Percentiles rank a stretch among this genome's conserved stretches.
Conservation (phyloP, 192 early-diverging fungal genomes). For the Entomortierella chlamydospora region DNA sequence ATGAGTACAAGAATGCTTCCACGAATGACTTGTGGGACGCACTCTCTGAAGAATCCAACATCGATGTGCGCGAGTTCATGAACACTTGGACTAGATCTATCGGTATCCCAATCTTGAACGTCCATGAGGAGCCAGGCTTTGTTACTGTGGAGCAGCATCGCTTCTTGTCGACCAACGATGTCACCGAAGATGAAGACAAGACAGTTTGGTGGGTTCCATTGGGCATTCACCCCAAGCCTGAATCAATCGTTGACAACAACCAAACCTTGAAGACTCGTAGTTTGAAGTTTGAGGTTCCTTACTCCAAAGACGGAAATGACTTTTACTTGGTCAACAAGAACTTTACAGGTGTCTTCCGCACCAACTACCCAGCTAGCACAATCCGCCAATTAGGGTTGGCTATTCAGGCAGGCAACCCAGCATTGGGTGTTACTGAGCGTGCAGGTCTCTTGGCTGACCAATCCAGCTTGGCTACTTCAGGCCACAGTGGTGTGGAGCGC, state of each 20-base stretch:
- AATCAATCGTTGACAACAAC: slow-evolving; percentile 38
- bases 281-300: slow-evolving; percentile 62
- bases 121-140: slow-evolving; percentile 66
- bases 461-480: slow-evolving; percentile 79
- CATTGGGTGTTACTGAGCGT: slow-evolving; percentile 70
- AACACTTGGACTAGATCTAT: slow-evolving; percentile 86
- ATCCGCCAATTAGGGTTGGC: slow-evolving; percentile 65
- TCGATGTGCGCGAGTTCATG: slow-evolving; percentile 89
- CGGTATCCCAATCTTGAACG: slow-evolving; percentile 84
- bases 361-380: slow-evolving; percentile 73
- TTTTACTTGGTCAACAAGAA: slow-evolving; percentile 87
- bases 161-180: slow-evolving; percentile 86
- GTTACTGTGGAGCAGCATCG: slow-evolving; percentile 85
- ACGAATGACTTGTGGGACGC: slow-evolving; percentile 92
- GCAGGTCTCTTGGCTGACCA: slow-evolving; percentile 88
- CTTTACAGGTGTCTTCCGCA: slow-evolving; percentile 88
- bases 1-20: slow-evolving; percentile 86
- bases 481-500: slow-evolving; percentile 75
- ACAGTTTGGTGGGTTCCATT: slow-evolving; percentile 92
- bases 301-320: slow-evolving; percentile 51
- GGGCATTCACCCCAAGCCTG: slow-evolving; percentile 56
- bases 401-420: slow-evolving; percentile 57
- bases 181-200: slow-evolving; percentile 83
- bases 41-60: slow-evolving; percentile 80
- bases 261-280: slow-evolving; percentile 63